Evolutionary conservation across 345 rosid species (phyloP), one percentile per base, ranked within the genome.

Genomic region (Eucalyptus sideroxylon): DNA sequence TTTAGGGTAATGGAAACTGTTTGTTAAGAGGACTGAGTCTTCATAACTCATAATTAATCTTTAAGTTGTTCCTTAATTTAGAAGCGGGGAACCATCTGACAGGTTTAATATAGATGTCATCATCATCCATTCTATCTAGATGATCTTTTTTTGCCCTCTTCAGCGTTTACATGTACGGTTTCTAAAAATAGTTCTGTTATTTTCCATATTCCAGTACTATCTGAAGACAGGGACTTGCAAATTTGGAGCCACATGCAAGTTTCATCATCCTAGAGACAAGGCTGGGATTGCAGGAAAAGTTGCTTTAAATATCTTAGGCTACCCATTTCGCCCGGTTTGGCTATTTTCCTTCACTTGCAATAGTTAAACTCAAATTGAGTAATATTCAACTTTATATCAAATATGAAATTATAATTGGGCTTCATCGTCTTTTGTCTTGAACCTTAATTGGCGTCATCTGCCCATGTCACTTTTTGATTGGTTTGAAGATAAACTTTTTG

Each of bases 191-290:
- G 5, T 77, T 40, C 88, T 92, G 86, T 77, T 77, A 21, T 77
- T 77, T 72, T 77, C 15, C 27, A 77, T 26, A 6, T 77, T 40
- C 81, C 95, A 98, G 99, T 97, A 96, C 94, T 98, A 95, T 91
- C 92, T 98, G 92, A 97, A 96, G 95, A 98, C 99, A 60, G 99
- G 99, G 91, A 97, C 98, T n/a, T 98, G 99, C 94, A 98, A 96
- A 93, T 98, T 98, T 94, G 99, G 99, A 89, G 98, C 97, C 89
- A 98, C 99, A 89, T 98, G 99, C 96, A 98, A 97, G 94, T 98
- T 98, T 92, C 97, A 98, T 93, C 99, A 98, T 93, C 99, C 99
- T 53, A 96, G 94, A 93, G 97, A 96, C 90, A 96, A 95, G 93
- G 99, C 99, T 92, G 99, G 99, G 62, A 94, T 95, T 92, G 95